Conservation (phyloP, 495 filamentous ascomycete species). For the Daldinia decipiens region DNA sequence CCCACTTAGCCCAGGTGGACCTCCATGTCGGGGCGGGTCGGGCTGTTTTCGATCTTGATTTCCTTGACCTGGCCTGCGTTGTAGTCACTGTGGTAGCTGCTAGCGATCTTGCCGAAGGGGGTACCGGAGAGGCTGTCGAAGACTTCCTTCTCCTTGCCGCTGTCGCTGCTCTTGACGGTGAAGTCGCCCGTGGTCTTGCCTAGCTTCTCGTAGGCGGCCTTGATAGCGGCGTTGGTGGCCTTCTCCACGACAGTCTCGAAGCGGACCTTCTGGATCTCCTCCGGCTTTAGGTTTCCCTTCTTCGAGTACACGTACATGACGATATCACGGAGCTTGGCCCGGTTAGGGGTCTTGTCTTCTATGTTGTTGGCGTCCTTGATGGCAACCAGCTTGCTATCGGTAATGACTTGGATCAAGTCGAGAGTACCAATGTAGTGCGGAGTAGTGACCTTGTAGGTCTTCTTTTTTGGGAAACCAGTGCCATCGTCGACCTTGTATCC, state of each 20-base stretch:
- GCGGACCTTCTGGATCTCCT: not conserved
- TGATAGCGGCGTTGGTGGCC: not conserved
- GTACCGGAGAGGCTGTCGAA: not conserved
- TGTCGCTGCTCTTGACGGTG: not conserved
- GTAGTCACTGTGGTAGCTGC: slow-evolving; percentile 1
- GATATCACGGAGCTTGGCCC: not conserved
- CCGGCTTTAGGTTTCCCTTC: not conserved
- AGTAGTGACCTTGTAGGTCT: not conserved
- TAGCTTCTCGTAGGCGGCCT: not conserved
- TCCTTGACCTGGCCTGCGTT: not conserved
- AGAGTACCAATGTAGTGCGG: not conserved
- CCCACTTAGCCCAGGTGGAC: not conserved
- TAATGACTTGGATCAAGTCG: not conserved
- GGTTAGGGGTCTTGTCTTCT: not conserved
- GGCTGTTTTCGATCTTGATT: not conserved
- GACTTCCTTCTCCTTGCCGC: not conserved
- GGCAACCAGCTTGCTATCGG: not conserved
- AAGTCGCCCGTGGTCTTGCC: not conserved
- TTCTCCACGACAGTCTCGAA: not conserved
- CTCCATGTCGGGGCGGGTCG: not conserved
- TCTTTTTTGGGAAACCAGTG: not conserved
- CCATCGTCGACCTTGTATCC: not conserved
- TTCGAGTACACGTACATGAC: not conserved
- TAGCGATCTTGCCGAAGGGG: slow-evolving; percentile 1
- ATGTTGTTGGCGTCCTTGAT: not conserved